Evolutionary conservation across 495 filamentous ascomycete genomes (phyloP).

Genomic region (Talaromyces nanjingensis): DNA sequence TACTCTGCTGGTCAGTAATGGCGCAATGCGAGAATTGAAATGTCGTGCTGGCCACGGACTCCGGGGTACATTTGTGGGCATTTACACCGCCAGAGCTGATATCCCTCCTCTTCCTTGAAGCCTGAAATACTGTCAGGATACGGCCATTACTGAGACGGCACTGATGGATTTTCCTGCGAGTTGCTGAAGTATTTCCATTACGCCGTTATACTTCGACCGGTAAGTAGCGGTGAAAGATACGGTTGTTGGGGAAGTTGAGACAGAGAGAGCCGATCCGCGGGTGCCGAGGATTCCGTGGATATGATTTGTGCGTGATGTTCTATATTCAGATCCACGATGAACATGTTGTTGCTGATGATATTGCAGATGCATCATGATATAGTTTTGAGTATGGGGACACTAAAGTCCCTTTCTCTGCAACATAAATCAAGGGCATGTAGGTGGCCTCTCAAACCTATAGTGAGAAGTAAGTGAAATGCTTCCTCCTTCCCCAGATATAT

Average conservation of each 20-base stretch:
- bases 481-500: too few relatives aligned
- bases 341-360: too few relatives aligned
- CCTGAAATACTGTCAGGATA: background rate
- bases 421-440: too few relatives aligned
- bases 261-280: background rate
- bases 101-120: background rate
- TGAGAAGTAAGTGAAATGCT: too few relatives aligned
- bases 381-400: too few relatives aligned
- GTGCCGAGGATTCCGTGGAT: background rate
- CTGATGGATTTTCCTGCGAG: background rate
- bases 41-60: background rate
- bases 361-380: too few relatives aligned
- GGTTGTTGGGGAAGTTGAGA: background rate
- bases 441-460: too few relatives aligned
- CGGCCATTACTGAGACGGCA: background rate
- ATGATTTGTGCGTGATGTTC: background rate
- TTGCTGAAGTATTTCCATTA: background rate
- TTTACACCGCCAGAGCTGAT: background rate
- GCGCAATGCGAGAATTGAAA: background rate
- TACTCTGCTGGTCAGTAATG: background rate
- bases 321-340: too few relatives aligned
- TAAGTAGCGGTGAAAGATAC: background rate
- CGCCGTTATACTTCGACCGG: too few relatives aligned
- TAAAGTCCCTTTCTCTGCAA: too few relatives aligned
- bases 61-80: background rate